Conservation (phyloP, 2,329 filamentous ascomycete species). For the Penicillium sp. region DNA sequence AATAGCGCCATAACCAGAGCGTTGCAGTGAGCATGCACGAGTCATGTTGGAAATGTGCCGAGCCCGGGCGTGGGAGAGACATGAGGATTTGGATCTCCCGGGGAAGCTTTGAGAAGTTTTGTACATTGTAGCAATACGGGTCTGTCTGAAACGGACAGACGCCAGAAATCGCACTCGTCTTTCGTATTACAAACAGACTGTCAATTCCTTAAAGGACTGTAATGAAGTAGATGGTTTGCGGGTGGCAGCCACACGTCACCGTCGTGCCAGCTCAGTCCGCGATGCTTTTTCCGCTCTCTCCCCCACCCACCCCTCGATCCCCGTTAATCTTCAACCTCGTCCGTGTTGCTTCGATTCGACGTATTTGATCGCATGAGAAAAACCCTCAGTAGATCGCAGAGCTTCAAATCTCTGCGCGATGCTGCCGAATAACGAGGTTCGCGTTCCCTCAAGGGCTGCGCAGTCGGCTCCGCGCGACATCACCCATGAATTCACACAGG, state of each 20-base stretch:
- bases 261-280: conserved; percentile 10
- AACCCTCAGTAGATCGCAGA: conserved; percentile 26
- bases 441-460: conserved; percentile 30
- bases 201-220: neutral
- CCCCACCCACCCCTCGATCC: conserved; percentile 14
- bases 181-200: conserved; percentile 7
- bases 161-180: conserved; percentile 23
- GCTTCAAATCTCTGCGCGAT: conserved; percentile 22
- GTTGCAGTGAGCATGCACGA: neutral
- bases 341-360: conserved; percentile 3
- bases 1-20: conserved; percentile 3
- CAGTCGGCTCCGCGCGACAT: conserved; percentile 47
- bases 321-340: conserved; percentile 5
- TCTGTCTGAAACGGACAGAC: conserved; percentile 29
- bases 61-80: conserved; percentile 18
- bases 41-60: conserved; percentile 19
- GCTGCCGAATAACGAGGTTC: conserved; percentile 34
- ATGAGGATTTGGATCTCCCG: conserved; percentile 13
- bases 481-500: conserved; percentile 51
- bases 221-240: neutral
- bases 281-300: conserved; percentile 22
- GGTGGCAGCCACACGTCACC: conserved; percentile 21
- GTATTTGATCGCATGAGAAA: conserved; percentile 6
- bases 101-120: conserved; percentile 24
- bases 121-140: conserved; percentile 39